Conservation (phyloP, 1,139 yeast species). For the Saccharomycopsis hybrid region DNA sequence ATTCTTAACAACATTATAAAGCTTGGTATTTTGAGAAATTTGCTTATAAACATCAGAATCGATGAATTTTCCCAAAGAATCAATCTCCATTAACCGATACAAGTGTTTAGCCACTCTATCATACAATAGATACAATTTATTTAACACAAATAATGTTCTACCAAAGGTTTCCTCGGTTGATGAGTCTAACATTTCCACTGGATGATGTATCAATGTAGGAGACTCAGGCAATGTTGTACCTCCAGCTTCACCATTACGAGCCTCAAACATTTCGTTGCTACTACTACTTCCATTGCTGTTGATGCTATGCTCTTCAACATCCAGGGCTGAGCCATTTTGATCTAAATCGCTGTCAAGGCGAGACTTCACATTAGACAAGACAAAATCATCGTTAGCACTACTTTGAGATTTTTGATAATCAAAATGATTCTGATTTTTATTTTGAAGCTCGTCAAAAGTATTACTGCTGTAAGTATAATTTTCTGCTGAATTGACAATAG, state of each 20-base stretch:
- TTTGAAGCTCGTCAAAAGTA: no score
- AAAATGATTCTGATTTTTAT: not conserved
- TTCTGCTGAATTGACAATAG: no score
- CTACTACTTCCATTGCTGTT: not conserved
- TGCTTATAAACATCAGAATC: constrained; percentile 17
- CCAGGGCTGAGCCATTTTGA: no score
- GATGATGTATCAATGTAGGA: constrained; percentile 4
- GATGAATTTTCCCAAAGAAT: constrained; percentile 68
- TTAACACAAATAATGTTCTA: constrained; percentile 32
- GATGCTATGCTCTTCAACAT: no score
- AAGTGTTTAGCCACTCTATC: constrained; percentile 42
- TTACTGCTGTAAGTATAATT: no score
- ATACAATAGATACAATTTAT: constrained; percentile 35
- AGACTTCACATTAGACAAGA: constrained; percentile 5
- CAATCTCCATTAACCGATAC: constrained; percentile 59
- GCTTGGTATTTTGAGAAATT: no score
- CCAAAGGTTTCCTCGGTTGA: constrained; percentile 27
- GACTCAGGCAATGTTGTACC: constrained; percentile 1
- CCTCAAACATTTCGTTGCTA: no score
- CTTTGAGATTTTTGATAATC: no score
- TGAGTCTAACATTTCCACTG: constrained; percentile 11
- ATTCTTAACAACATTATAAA: no score
- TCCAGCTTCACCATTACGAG: no score
- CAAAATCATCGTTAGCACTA: no score
- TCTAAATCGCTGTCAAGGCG: no score